Percentiles rank a stretch among this genome's conserved stretches.
Evolutionary conservation across 2,329 filamentous ascomycete genomes (phyloP).

Genomic region (Fusarium solani-melongenae): DNA sequence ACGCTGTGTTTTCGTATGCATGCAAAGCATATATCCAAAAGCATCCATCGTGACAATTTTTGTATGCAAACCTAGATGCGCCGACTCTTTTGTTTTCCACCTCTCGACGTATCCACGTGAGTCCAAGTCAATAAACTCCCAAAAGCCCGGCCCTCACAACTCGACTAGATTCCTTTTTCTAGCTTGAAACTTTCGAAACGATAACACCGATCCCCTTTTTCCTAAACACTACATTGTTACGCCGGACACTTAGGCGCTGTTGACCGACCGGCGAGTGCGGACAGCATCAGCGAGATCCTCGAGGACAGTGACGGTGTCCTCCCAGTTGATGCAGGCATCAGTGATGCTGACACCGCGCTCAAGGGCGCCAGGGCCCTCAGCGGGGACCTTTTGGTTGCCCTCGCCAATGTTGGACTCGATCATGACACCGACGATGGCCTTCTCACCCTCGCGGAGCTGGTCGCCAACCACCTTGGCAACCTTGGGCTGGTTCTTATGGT

Average conservation of each 20-base stretch:
- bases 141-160: constrained; percentile 11
- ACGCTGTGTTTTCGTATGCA: background rate
- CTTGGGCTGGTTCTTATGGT: constrained; percentile 97
- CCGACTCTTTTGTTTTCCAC: constrained; percentile 40
- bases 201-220: constrained; percentile 15
- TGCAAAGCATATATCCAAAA: constrained; percentile 23
- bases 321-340: constrained; percentile 96
- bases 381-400: constrained; percentile 86
- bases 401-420: constrained; percentile 98
- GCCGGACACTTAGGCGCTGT: constrained; percentile 47
- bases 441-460: constrained; percentile 88
- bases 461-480: constrained; percentile 85
- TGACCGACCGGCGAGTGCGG: constrained; percentile 73
- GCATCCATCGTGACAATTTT: constrained; percentile 37
- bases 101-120: constrained; percentile 29
- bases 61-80: constrained; percentile 42
- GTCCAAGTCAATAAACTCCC: constrained; percentile 42
- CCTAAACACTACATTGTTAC: constrained; percentile 11
- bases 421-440: constrained; percentile 94
- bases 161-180: constrained; percentile 6
- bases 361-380: constrained; percentile 80
- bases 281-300: constrained; percentile 89
- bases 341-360: constrained; percentile 95
- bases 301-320: constrained; percentile 81
- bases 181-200: constrained; percentile 8